These are phyloP conservation scores for Metarhizium humberi DNA, from an alignment of 2,329 filamentous ascomycete genomes.

Conservation along the genomic window DNA sequence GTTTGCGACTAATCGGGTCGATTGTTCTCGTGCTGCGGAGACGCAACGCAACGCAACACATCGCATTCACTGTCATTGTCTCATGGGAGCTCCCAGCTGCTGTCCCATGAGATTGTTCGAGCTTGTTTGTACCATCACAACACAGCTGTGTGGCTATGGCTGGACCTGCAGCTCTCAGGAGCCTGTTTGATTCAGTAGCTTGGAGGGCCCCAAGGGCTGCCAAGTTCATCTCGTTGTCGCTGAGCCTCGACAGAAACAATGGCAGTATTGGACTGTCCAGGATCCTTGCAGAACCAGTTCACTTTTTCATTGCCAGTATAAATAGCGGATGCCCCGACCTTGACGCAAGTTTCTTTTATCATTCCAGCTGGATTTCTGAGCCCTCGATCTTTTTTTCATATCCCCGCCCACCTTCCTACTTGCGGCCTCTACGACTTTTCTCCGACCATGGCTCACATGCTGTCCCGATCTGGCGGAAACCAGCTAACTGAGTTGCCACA, in stretches of 20 bases:
- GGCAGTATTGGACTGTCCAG: not conserved
- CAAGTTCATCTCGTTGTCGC: not conserved
- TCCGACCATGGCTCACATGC: not conserved
- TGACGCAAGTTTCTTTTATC: not conserved
- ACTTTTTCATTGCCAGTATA: not conserved
- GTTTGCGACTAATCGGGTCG: not conserved
- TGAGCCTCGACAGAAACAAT: not conserved
- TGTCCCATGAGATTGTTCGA: too few species aligned
- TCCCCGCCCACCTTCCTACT: not conserved
- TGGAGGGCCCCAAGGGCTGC: not conserved
- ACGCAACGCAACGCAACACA: not conserved
- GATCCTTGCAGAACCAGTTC: not conserved
- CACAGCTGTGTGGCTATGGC: too few species aligned
- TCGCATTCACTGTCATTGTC: not conserved
- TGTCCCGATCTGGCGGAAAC: not conserved
- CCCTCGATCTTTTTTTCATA: not conserved
- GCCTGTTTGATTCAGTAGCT: not conserved
- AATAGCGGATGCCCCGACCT: not conserved
- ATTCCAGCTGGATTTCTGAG: too few species aligned
- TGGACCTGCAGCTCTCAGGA: not conserved
- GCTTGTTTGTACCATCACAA: too few species aligned
- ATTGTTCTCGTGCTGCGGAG: too few species aligned
- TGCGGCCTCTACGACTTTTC: not conserved
- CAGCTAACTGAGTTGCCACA: slow-evolving; percentile 30
- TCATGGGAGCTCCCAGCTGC: too few species aligned